A percentile compares a stretch with the other conserved stretches of the same genome.
These are phyloP conservation scores for Stemphylium vesicarium DNA, from an alignment of 2,329 filamentous ascomycete genomes.

Conservation along the genomic window DNA sequence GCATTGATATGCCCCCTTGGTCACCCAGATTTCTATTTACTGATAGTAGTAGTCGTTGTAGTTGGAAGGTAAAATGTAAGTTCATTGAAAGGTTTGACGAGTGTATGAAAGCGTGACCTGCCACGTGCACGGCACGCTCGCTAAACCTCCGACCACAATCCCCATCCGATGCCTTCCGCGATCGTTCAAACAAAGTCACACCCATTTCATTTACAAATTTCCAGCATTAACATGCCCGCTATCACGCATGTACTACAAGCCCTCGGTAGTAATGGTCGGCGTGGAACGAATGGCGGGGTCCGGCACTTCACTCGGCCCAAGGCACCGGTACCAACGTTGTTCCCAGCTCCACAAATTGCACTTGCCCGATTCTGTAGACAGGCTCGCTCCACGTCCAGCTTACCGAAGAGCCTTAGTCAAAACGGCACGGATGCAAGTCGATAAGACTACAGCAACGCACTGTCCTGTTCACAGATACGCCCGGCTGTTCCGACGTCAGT, in stretches of 20 bases:
- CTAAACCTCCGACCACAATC: neutral
- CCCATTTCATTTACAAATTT: neutral
- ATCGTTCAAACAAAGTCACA: neutral
- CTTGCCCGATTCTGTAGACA: constrained; percentile 17
- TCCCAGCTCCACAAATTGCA: constrained; percentile 16
- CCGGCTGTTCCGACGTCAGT: constrained; percentile 24
- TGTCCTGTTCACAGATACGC: constrained; percentile 22
- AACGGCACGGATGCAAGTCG: constrained; percentile 28
- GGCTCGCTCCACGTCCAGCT: constrained; percentile 32
- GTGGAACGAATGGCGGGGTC: neutral
- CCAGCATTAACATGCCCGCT: neutral
- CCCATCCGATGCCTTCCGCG: neutral
- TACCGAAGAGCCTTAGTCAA: constrained; percentile 48
- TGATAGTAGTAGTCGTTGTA: neutral
- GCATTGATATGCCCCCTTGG: neutral
- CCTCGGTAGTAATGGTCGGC: neutral
- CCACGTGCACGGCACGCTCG: constrained; percentile 3
- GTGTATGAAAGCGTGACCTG: neutral
- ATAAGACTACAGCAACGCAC: constrained; percentile 41
- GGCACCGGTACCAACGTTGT: constrained; percentile 11
- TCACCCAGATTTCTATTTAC: too few species aligned
- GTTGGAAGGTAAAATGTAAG: neutral
- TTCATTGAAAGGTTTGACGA: neutral
- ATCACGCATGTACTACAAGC: too few species aligned
- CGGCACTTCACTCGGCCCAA: constrained; percentile 6